Evolutionary conservation across 2,329 filamentous ascomycete species (phyloP), one percentile per base, ranked within the genome.

Genomic region (Moelleriella libera): DNA sequence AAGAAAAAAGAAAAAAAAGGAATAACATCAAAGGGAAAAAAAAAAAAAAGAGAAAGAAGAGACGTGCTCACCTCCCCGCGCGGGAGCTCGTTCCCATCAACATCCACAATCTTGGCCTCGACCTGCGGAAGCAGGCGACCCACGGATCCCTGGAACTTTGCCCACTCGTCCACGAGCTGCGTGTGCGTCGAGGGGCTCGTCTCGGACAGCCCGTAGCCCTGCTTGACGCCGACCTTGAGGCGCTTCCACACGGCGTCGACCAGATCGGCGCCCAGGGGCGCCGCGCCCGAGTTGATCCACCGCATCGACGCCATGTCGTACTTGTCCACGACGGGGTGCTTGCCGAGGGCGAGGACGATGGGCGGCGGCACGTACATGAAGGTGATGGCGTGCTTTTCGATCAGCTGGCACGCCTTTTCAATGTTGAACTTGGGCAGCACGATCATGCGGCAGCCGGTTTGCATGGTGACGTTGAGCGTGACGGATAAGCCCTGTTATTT

Each of bases 141-240:
- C 0, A 90, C 85, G 0, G 83, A 83, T 21, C 88, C 89, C 55
- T 89, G 81, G 44, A 76, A 79, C 45, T 74, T 79, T 51, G 79
- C 69, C 87, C 88, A 96, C 54, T 87, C 82, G 37, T 79, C 76
- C 70, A 85, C 82, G 6, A 74, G 68, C 63, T 88, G 86, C 8
- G 78, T 78, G 55, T 88, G 82, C 0, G 86, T 85, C 0, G 80
- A 83, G 0, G 89, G 88, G 30, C 82, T 82, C 11, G 88, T 94
- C 68, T 97, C 90, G 5, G 82, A 88, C 5, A 97, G 73, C 0
- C 90, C 90, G 59, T 95, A 97, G 14, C 86, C 89, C 66, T 97
- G 90, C 70, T 95, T 96, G 51, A 95, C 80, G 2, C 83, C 82
- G 21, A 94, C 72, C 46, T 80, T 80, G 49, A 92, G 77, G 6